phyloP scores from a whole-genome alignment of 345 rosid species.

The Acer saccharum region DNA sequence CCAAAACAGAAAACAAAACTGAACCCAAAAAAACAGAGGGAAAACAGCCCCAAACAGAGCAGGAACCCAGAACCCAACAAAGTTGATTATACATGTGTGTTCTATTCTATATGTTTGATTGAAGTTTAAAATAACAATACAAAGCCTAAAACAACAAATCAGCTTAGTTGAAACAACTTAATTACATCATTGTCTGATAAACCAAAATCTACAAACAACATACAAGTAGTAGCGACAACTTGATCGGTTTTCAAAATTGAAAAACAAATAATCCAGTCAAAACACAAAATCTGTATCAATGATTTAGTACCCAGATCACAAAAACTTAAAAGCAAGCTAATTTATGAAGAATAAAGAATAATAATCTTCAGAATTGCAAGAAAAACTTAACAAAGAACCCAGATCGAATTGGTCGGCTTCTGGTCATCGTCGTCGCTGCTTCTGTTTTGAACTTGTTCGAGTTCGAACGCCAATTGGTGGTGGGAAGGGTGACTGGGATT shows the following conservation, averaged over 20 bases:
- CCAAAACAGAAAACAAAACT: too few species aligned
- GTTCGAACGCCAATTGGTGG: too few species aligned
- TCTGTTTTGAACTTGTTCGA: too few species aligned
- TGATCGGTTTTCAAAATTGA: too few species aligned
- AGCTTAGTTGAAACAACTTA: background rate
- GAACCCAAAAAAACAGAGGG: too few species aligned
- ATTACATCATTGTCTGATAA: too few species aligned
- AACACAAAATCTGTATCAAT: background rate
- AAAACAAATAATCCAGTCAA: background rate
- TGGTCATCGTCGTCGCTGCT: too few species aligned
- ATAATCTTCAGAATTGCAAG: background rate
- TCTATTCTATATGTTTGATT: background rate
- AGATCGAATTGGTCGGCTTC: background rate
- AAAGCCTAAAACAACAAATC: background rate
- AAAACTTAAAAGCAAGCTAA: background rate
- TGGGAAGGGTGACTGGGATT: too few species aligned
- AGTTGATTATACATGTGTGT: background rate
- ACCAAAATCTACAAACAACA: too few species aligned
- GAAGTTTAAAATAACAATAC: background rate
- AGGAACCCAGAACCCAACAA: too few species aligned
- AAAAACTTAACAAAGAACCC: background rate
- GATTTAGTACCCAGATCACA: background rate
- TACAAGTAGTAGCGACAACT: background rate
- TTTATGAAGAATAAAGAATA: background rate
- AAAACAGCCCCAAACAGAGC: too few species aligned